A percentile compares a stretch with the other conserved stretches of the same genome.
Evolutionary conservation across 805 yeast species (phyloP).

Genomic region (Yarrowia sp.): DNA sequence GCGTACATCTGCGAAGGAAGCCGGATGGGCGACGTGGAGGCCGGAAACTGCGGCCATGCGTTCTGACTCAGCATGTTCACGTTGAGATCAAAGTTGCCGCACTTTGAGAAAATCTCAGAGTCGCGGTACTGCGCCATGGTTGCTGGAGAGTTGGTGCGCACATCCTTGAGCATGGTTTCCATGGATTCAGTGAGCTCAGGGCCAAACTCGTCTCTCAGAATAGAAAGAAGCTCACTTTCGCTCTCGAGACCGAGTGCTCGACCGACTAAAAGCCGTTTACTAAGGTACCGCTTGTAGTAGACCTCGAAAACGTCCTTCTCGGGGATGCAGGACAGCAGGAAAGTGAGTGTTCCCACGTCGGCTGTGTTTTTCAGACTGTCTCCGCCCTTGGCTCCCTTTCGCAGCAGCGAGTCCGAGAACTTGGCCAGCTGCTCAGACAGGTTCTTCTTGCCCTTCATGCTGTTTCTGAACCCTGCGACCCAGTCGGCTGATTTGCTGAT

Average conservation of each 20-base stretch:
- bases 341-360: constrained; percentile 48
- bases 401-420: constrained; percentile 35
- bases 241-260: constrained; percentile 70
- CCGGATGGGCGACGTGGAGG: constrained; percentile 28
- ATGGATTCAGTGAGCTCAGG: constrained; percentile 87
- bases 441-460: constrained; percentile 22
- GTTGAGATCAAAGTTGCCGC: constrained; percentile 21
- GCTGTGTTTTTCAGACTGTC: background rate
- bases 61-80: constrained; percentile 37
- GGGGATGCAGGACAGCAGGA: constrained; percentile 75
- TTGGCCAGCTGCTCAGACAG: constrained; percentile 37
- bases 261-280: constrained; percentile 80
- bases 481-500: background rate
- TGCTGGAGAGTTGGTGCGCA: constrained; percentile 67
- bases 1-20: constrained; percentile 35
- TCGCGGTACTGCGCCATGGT: constrained; percentile 55
- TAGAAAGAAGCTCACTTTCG: constrained; percentile 78
- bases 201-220: constrained; percentile 81
- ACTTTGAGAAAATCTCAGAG: background rate
- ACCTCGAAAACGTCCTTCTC: constrained; percentile 94
- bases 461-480: constrained; percentile 15
- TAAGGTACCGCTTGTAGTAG: constrained; percentile 81
- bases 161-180: constrained; percentile 92
- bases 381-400: constrained; percentile 32
- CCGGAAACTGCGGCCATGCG: constrained; percentile 39